Conservation (phyloP, 2,329 filamentous ascomycete genomes). For the Pyrenophora seminiperda region DNA sequence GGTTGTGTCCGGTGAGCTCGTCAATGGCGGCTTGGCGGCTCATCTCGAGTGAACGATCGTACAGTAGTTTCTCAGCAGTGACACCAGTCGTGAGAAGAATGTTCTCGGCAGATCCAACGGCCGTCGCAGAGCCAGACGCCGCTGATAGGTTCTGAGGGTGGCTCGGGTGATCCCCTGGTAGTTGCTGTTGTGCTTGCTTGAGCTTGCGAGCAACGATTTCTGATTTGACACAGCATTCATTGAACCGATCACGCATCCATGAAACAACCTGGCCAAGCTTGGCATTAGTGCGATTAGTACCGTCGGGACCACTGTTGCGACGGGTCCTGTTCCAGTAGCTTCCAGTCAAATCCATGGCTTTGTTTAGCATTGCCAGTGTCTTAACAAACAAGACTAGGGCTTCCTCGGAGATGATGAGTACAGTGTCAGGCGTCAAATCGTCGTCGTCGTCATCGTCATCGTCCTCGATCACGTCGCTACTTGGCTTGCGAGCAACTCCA, state of each 20-base stretch:
- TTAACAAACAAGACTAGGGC: slow-evolving; percentile 96
- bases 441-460: slow-evolving; percentile 58
- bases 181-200: slow-evolving; percentile 79
- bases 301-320: slow-evolving; percentile 58
- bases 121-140: slow-evolving; percentile 62
- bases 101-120: slow-evolving; percentile 71
- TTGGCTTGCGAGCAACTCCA: slow-evolving; percentile 48
- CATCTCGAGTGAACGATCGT: slow-evolving; percentile 96
- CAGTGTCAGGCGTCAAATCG: slow-evolving; percentile 82
- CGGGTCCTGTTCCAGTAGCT: slow-evolving; percentile 86
- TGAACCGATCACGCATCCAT: slow-evolving; percentile 93
- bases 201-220: slow-evolving; percentile 91
- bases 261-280: slow-evolving; percentile 92
- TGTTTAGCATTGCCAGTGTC: slow-evolving; percentile 83
- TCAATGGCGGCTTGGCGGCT: slow-evolving; percentile 92
- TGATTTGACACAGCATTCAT: slow-evolving; percentile 95
- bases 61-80: slow-evolving; percentile 97
- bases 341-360: slow-evolving; percentile 93
- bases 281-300: slow-evolving; percentile 44
- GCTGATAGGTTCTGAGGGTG: slow-evolving; percentile 79
- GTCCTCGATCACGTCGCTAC: slow-evolving; percentile 57
- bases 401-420: slow-evolving; percentile 88
- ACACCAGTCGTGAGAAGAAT: slow-evolving; percentile 86
- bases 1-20: slow-evolving; percentile 89
- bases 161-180: slow-evolving; percentile 83